Conservation (phyloP, 352 stramenopile species). For the Globisporangium recalcitrans region DNA sequence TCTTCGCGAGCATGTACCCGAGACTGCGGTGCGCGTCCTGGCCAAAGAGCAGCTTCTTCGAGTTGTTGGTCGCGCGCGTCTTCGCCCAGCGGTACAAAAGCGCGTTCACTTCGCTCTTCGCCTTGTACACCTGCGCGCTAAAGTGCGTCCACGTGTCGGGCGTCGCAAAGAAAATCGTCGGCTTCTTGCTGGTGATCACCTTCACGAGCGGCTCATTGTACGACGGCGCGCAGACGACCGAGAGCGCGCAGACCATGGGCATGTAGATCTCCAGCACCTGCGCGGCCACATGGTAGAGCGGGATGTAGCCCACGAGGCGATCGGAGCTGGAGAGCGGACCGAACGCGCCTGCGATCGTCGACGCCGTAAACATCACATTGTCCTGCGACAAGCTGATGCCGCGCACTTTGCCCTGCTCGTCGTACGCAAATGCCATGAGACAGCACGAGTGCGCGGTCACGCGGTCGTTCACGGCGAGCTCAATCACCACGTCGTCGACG, state of each 20-base stretch:
- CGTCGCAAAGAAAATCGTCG: constrained; percentile 75
- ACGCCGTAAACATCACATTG: constrained; percentile 78
- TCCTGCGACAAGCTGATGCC: constrained; percentile 69
- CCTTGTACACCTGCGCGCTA: constrained; percentile 59
- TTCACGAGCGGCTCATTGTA: constrained; percentile 41
- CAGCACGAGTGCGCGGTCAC: constrained; percentile 45
- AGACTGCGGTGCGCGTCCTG: constrained; percentile 48
- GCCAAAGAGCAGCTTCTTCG: constrained; percentile 66
- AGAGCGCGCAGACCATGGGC: constrained; percentile 52
- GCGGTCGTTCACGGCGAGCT: constrained; percentile 20
- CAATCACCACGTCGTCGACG: constrained; percentile 25
- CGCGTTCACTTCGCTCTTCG: constrained; percentile 70
- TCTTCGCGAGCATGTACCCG: constrained; percentile 75
- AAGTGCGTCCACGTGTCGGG: constrained; percentile 69
- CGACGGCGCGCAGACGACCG: constrained; percentile 54
- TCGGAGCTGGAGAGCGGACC: constrained; percentile 43
- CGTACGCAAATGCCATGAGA: constrained; percentile 60
- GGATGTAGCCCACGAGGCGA: constrained; percentile 62
- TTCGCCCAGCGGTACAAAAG: constrained; percentile 76
- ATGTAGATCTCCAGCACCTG: constrained; percentile 78
- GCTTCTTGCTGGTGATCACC: constrained; percentile 46
- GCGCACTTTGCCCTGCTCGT: constrained; percentile 39
- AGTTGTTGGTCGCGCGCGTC: constrained; percentile 70
- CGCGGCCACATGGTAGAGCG: constrained; percentile 55
- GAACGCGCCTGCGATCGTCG: constrained; percentile 53